Base-by-base conservation (phyloP, 2,329 filamentous ascomycete species). In the Epichloe hybrida region DNA sequence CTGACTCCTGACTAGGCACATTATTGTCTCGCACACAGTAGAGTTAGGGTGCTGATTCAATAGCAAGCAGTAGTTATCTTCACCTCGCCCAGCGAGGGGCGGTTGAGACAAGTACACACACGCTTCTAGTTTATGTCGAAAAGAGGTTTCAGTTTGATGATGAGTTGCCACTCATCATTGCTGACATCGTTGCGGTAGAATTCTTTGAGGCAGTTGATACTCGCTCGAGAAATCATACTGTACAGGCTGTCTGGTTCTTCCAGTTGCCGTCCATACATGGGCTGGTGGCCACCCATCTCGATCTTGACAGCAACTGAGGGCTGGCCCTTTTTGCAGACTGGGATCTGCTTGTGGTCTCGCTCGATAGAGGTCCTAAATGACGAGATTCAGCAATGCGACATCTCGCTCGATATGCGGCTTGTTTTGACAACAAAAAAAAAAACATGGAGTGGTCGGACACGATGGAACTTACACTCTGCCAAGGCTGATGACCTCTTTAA, bases 231-330 rank as follows among this genome's bases (percentile, higher is more conserved):
- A 61, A 98, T 88, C 53, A 86, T 75, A 57, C 85, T 91, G 77
- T 96, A 97, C 13, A 98, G 76, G 1, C 72, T 77, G 66, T 98
- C 93, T 56, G 81, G 80, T 67, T 98, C 91, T 68, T 98, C 93
- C 48, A 98, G 79, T 56, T 98, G 93, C 54, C 93, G 86, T 52
- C 93, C 93, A 65, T 98, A 98, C 53, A 85, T 80, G 15, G 93
- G 94, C 73, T 98, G 93, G 66, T 91, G 88, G 52, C 83, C 72
- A 50, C 89, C 91, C 80, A 83, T 84, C 72, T 98, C 94, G 61
- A 98, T 94, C 77, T 98, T 98, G 73, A 98, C 77, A 20, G 93
- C 93, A 9, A 98, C 94, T 1, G 89, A 94, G n/a, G 94, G 93
- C 64, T 95, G 87, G 49, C 91, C 91, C 72, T 89, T 91, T 98